phyloP scores from a whole-genome alignment of 129 eudicot genomes.

The Pittosporum tobira region DNA sequence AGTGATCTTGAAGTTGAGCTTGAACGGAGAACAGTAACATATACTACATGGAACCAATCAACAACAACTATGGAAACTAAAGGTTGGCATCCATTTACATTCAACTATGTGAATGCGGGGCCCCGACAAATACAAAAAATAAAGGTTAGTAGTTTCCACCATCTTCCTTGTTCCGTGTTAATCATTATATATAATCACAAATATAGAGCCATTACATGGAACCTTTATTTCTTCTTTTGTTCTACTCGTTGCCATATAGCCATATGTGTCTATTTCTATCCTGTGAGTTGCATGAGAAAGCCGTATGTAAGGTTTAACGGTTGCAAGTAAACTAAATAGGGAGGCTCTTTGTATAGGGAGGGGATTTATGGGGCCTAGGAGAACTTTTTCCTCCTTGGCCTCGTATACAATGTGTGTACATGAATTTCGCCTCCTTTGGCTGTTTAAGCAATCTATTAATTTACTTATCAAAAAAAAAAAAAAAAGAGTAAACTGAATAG shows the following conservation, averaged over 20 bases:
- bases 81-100: constrained; percentile 92
- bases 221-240: neutral
- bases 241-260: neutral
- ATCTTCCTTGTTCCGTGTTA: neutral
- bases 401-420: too few relatives aligned
- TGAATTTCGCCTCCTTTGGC: too few relatives aligned
- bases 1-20: constrained; percentile 66
- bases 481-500: too few relatives aligned
- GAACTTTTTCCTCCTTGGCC: too few relatives aligned
- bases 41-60: constrained; percentile 76
- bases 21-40: constrained; percentile 86
- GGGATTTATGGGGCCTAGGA: too few relatives aligned
- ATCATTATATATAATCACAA: neutral
- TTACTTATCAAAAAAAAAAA: too few relatives aligned
- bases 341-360: too few relatives aligned
- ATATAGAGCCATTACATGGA: neutral
- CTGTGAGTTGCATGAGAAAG: neutral
- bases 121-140: constrained; percentile 59
- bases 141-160: constrained; percentile 36
- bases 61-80: constrained; percentile 47
- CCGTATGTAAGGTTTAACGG: too few relatives aligned
- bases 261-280: neutral
- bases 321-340: too few relatives aligned
- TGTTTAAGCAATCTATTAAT: too few relatives aligned
- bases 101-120: constrained; percentile 56